Evolutionary conservation across 2,329 filamentous ascomycete species (phyloP).

Genomic region (Sporothrix brasiliensis): DNA sequence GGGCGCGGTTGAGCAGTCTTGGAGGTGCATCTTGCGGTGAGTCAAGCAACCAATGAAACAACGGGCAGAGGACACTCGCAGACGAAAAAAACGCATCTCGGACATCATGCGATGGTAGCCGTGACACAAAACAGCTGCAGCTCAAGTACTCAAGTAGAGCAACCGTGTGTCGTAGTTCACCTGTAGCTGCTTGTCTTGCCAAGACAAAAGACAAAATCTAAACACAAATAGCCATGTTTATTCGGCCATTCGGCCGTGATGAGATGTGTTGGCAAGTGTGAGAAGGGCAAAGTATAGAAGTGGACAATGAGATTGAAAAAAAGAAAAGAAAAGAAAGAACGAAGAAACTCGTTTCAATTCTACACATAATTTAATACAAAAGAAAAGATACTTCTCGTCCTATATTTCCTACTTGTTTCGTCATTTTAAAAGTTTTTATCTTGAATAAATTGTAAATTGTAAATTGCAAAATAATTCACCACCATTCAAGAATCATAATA

Average conservation of each 20-base stretch:
- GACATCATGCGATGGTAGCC: not conserved
- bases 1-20: not conserved
- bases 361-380: too few species aligned
- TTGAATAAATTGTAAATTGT: too few species aligned
- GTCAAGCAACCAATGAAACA: constrained; percentile 24
- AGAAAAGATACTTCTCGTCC: too few species aligned
- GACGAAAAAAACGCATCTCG: not conserved
- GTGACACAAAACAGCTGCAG: constrained; percentile 1
- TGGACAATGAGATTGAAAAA: too few species aligned
- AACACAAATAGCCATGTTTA: not conserved
- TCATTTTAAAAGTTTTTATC: too few species aligned
- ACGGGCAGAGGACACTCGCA: not conserved
- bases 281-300: not conserved
- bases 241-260: constrained; percentile 17
- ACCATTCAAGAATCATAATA: too few species aligned
- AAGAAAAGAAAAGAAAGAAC: too few species aligned
- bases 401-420: too few species aligned
- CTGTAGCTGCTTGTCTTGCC: not conserved
- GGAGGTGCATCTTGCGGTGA: constrained; percentile 22
- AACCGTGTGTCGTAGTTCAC: too few species aligned
- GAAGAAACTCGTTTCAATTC: too few species aligned
- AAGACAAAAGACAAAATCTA: not conserved
- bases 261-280: not conserved
- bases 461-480: too few species aligned
- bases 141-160: not conserved